phyloP scores from a whole-genome alignment of 169 alveolate genomes.

The Perkinsus olseni region DNA sequence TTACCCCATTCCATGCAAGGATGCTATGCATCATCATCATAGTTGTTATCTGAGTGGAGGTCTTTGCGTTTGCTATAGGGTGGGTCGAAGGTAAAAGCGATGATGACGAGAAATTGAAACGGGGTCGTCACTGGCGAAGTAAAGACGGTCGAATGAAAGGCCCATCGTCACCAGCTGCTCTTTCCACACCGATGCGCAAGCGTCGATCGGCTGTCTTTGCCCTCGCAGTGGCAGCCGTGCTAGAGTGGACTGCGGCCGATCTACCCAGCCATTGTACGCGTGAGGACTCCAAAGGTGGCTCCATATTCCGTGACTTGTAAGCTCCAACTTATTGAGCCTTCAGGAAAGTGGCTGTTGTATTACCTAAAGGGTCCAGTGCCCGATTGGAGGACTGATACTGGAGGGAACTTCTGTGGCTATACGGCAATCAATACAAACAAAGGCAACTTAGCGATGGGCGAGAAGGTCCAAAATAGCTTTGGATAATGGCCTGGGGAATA shows the following conservation, averaged over 20 bases:
- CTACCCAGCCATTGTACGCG: background rate
- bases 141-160: too few relatives aligned
- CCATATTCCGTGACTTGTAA: too few relatives aligned
- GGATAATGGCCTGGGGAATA: too few relatives aligned
- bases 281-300: background rate
- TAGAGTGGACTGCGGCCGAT: background rate
- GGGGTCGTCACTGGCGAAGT: too few relatives aligned
- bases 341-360: background rate
- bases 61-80: background rate
- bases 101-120: background rate
- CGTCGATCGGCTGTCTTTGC: too few relatives aligned
- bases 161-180: too few relatives aligned
- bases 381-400: background rate
- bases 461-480: too few relatives aligned
- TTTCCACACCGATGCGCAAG: too few relatives aligned
- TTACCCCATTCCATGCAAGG: background rate
- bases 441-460: background rate
- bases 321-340: too few relatives aligned
- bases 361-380: background rate
- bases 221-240: too few relatives aligned
- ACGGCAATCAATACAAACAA: background rate
- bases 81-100: background rate
- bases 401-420: background rate
- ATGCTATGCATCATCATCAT: background rate
- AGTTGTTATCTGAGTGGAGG: background rate